Conservation (phyloP, 2,329 filamentous ascomycete species). For the Aspergillus fumigatiaffinis region DNA sequence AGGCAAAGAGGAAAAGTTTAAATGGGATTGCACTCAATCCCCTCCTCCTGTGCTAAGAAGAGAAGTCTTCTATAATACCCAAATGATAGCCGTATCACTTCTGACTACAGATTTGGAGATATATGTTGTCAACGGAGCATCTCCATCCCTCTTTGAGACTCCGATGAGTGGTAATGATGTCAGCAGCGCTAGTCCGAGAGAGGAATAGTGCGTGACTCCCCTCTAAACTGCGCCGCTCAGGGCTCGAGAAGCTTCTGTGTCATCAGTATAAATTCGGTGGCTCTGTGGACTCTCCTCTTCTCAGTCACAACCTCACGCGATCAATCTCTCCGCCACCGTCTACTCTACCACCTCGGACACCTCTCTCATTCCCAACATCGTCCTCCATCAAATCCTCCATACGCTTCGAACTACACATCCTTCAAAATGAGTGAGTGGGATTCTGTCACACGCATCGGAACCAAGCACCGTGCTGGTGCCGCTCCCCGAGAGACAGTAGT, state of each 20-base stretch:
- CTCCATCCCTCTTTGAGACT: conserved; percentile 2
- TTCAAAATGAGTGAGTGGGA: conserved; percentile 76
- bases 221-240: conserved; percentile 21
- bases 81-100: background rate
- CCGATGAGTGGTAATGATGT: conserved; percentile 12
- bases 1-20: background rate
- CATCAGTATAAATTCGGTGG: conserved; percentile 33
- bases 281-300: conserved; percentile 20
- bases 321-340: conserved; percentile 19
- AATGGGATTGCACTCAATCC: background rate
- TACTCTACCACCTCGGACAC: conserved; percentile 5
- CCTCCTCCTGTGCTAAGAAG: background rate
- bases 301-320: conserved; percentile 26
- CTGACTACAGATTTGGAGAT: conserved; percentile 4
- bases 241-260: conserved; percentile 40
- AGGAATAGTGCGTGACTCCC: conserved; percentile 22
- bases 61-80: background rate
- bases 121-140: background rate
- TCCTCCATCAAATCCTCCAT: background rate
- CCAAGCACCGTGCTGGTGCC: conserved; percentile 67
- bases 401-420: background rate
- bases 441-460: conserved; percentile 85
- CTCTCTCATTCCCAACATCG: conserved; percentile 1
- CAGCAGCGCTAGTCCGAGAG: conserved; percentile 16
- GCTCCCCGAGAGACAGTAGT: conserved; percentile 79